Percentiles rank a stretch among this genome's conserved stretches.
phyloP scores from a whole-genome alignment of 2,329 filamentous ascomycete genomes.

The Scedosporium minutisporum region DNA sequence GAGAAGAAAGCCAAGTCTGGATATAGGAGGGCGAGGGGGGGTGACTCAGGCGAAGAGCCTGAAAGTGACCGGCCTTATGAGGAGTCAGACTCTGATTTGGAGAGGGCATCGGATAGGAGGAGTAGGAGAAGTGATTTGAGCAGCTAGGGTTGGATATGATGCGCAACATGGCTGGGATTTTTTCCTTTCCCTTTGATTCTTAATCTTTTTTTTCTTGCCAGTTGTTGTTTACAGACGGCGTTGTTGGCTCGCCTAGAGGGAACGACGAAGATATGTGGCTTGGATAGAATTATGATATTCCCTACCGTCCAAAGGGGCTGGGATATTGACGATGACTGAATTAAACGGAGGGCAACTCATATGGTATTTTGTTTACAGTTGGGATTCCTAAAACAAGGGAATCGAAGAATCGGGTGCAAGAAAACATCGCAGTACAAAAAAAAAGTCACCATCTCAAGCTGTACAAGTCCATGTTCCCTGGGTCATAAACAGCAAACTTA shows the following conservation, averaged over 20 bases:
- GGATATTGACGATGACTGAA: too few relatives aligned
- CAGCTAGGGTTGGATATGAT: background rate
- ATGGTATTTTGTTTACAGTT: too few relatives aligned
- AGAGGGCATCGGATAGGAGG: background rate
- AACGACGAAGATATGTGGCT: background rate
- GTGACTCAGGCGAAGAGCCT: background rate
- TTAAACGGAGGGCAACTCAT: too few relatives aligned
- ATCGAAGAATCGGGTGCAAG: background rate
- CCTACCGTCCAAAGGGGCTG: too few relatives aligned
- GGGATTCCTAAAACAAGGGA: too few relatives aligned
- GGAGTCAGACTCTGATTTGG: constrained; percentile 3
- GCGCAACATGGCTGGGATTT: background rate
- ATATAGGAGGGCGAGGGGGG: background rate
- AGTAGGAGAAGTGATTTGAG: background rate
- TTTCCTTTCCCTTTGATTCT: background rate
- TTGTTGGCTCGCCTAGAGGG: too few relatives aligned
- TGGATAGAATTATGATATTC: background rate
- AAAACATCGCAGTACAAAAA: background rate
- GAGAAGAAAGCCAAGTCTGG: background rate
- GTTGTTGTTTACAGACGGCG: too few relatives aligned
- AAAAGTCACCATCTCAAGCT: background rate
- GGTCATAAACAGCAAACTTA: background rate
- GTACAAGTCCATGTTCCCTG: background rate
- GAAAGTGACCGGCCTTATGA: background rate
- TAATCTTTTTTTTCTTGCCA: too few relatives aligned